Percentiles rank a stretch among this genome's conserved stretches.
Evolutionary conservation across 177 flowering plant species (phyloP).

Genomic region (Vitis hybrid): DNA sequence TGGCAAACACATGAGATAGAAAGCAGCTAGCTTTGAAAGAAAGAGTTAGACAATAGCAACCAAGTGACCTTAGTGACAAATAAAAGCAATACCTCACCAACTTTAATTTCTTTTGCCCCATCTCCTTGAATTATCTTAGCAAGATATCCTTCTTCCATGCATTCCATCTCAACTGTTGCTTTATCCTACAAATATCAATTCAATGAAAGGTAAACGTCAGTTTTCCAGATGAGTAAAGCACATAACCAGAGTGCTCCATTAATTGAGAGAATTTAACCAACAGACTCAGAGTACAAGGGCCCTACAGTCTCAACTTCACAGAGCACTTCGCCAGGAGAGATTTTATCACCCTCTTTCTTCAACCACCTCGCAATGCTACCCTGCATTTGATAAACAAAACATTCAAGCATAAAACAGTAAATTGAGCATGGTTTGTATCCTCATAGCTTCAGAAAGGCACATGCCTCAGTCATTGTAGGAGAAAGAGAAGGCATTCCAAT

Average conservation of each 20-base stretch:
- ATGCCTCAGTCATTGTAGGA: conserved; percentile 97
- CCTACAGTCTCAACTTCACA: conserved; percentile 99
- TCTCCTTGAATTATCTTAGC: conserved; percentile 89
- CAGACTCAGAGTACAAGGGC: conserved; percentile 1
- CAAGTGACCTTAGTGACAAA: background rate
- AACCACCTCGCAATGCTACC: conserved; percentile 97
- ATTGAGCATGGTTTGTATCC: background rate
- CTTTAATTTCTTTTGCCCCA: conserved; percentile 88
- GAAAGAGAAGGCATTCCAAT: conserved; percentile 99
- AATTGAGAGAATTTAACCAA: background rate
- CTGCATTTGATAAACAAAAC: conserved; percentile 35
- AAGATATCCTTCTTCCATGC: conserved; percentile 97
- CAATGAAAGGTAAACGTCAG: background rate
- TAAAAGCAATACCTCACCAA: conserved; percentile 78
- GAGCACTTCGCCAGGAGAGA: conserved; percentile 92
- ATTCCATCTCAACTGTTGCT: conserved; percentile 99
- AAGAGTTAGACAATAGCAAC: too few relatives aligned
- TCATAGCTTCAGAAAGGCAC: conserved; percentile 11
- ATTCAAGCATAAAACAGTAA: conserved; percentile 8
- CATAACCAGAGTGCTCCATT: background rate
- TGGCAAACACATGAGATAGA: too few relatives aligned
- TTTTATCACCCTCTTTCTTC: conserved; percentile 95
- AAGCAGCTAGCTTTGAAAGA: too few relatives aligned
- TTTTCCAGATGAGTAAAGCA: background rate
- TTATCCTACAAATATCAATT: conserved; percentile 59